Base-by-base conservation (phyloP, 176 grass and related monocot genomes). In the sorghum (Sorghum bicolor) region DNA sequence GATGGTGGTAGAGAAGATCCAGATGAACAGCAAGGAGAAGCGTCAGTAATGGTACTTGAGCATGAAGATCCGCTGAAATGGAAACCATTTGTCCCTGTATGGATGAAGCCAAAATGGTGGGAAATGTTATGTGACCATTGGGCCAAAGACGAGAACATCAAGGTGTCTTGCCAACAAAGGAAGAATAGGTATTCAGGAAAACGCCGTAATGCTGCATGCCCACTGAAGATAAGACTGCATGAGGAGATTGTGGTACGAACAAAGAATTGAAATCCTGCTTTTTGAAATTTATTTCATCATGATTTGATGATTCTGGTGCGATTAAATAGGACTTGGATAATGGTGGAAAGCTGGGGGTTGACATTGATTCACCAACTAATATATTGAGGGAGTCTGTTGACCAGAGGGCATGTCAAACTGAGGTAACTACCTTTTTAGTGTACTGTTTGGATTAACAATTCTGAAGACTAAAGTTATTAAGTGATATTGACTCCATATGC, bases 91-190 rank as follows among this genome's bases (percentile, higher is more conserved):
- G 63, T 53, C 63, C 87, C 87, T 70, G 55, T 75, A 69, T 89
- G 82, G 87, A 70, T 85, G 87, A 79, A 81, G 25, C 82, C 77
- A 17, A 70, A 69, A 76, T 85, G 82, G 87, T 85, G 82, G 87
- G 87, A 81, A 76, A 89, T 72, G 88, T 62, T 89, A 72, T 82
- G 83, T 82, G 88, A 89, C 25, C 77, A 85, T 77, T 89, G 88
- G 88, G 77, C 83, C 26, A 71, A 80, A 72, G 88, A 86, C 4
- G 88, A 89, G 70, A 74, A 82, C 57, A 70, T 77, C 83, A 81
- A 85, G 64, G 34, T 77, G 57, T 89, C 88, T 70, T 86, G 77
- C 83, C 88, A 77, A 72, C 85, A 89, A 55, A 85, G 77, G 17
- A 89, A 71, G 83, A 89, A 89, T 14, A 33, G 87, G 64, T 77